Evolutionary conservation across 805 yeast species (phyloP), one percentile per base, ranked within the genome.

Genomic region (Wickerhamomyces hampshirensis): DNA sequence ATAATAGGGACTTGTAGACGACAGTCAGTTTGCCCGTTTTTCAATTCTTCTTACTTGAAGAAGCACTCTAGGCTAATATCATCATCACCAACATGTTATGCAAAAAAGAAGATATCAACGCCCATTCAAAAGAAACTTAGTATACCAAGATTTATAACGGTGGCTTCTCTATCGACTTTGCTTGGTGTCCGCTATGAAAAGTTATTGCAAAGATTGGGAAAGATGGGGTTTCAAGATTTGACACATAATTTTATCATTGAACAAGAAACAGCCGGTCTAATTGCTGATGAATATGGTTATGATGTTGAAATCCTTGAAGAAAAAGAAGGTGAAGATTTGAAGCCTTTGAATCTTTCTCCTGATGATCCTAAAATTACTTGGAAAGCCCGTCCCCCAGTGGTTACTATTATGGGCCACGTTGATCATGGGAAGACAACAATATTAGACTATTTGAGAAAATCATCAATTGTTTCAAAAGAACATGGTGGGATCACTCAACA

Each of bases 401-500:
- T 93, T 5, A 89, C 98, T 0, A 85, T 93, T 35, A 93, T 93
- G 98, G 98, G 98, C 3, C 98, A 93, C 59, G 98, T 93, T 21
- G 98, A 93, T 60, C 98, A 93, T 55, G 98, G 98, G 3, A 93
- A 93, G 58, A 93, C 98, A 2, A 91, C 98, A 0, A 80, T 93
- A 42, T 69, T 93, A 37, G 98, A 93, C 58, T 76, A 78, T 52
- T 65, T 93, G 50, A 70, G 98, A 30, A 87, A 85, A 47, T 83
- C 96, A 0, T 76, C 89, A 0, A 77, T 93, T 6, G 98, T 82
- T 0, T 75, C 77, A 21, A 73, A 79, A 28, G 98, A 93, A 56
- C 84, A 79, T 58, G 98, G 98, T 37, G 98, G 98, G 14, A 93
- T 93, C 34, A 93, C 98, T 0, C 98, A 93, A 59, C 97, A 88